Percentiles rank a stretch among this genome's conserved stretches.
Evolutionary conservation across 768 basidiomycete genomes (phyloP).

Genomic region (Auricularia auricula-judae): DNA sequence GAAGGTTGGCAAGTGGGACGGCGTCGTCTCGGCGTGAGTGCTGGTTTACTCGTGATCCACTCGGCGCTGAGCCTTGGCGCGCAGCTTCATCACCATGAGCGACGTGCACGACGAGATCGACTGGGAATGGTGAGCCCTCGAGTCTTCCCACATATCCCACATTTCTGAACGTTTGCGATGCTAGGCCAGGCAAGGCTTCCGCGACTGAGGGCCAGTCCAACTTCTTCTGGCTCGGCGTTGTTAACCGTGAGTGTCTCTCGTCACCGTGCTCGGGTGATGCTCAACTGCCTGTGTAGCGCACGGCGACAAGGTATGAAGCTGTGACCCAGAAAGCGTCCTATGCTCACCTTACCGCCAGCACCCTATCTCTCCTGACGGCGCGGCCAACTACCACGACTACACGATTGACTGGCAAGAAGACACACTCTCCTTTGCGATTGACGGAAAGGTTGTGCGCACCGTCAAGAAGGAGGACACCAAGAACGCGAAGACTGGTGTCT

Average conservation of each 20-base stretch:
- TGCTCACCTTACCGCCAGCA: conserved; percentile 9
- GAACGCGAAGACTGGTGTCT: conserved; percentile 37
- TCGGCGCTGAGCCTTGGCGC: neutral
- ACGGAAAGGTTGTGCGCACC: conserved; percentile 61
- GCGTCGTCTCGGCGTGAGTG: conserved; percentile 57
- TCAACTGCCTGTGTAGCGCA: conserved; percentile 16
- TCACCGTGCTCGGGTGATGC: neutral
- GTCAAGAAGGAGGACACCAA: conserved; percentile 49
- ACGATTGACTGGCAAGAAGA: conserved; percentile 80
- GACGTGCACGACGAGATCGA: conserved; percentile 80
- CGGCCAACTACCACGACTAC: conserved; percentile 61
- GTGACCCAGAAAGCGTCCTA: too few species aligned
- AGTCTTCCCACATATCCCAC: neutral
- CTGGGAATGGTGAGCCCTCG: conserved; percentile 54
- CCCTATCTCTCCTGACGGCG: conserved; percentile 50
- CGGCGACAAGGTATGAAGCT: conserved; percentile 25
- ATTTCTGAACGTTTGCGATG: conserved; percentile 1
- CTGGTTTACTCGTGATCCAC: neutral
- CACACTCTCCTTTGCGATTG: conserved; percentile 52
- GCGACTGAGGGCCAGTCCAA: conserved; percentile 60
- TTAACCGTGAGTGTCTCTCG: conserved; percentile 1
- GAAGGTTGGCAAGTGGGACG: conserved; percentile 69
- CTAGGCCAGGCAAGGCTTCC: conserved; percentile 27
- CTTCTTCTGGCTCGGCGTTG: conserved; percentile 41
- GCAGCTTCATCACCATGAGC: conserved; percentile 61